phyloP scores from a whole-genome alignment of 2,329 filamentous ascomycete species.

The Venturia carpophila region DNA sequence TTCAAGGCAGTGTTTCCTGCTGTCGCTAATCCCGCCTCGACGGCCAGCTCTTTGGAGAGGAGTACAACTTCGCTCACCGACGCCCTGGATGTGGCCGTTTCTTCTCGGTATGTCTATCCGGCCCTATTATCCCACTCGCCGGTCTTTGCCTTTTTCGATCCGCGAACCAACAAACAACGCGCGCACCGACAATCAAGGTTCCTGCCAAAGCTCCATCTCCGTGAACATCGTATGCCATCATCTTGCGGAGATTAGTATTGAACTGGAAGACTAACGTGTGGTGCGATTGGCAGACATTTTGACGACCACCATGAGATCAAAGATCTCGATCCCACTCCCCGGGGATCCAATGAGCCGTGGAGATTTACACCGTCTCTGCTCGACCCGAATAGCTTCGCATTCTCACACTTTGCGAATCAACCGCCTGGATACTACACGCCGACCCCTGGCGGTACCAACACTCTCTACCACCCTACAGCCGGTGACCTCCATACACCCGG shows the following conservation, averaged over 20 bases:
- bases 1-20: constrained; percentile 81
- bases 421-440: constrained; percentile 81
- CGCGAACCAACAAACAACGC: not conserved
- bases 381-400: constrained; percentile 76
- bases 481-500: constrained; percentile 82
- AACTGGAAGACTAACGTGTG: constrained; percentile 15
- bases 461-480: constrained; percentile 73
- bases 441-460: constrained; percentile 71
- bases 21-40: constrained; percentile 37
- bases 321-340: constrained; percentile 76
- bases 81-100: constrained; percentile 39
- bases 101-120: constrained; percentile 35
- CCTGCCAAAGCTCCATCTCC: not conserved
- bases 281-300: constrained; percentile 33
- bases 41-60: constrained; percentile 41
- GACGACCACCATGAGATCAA: constrained; percentile 48
- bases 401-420: constrained; percentile 70
- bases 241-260: not conserved
- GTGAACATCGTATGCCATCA: not conserved
- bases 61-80: constrained; percentile 37
- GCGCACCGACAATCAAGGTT: constrained; percentile 2
- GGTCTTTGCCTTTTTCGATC: constrained; percentile 18
- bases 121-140: constrained; percentile 6
- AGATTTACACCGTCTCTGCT: constrained; percentile 82
- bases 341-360: constrained; percentile 73